A percentile compares a stretch with the other conserved stretches of the same genome.
Evolutionary conservation across 2,329 filamentous ascomycete species (phyloP).

Genomic region (Colletotrichum salicis): DNA sequence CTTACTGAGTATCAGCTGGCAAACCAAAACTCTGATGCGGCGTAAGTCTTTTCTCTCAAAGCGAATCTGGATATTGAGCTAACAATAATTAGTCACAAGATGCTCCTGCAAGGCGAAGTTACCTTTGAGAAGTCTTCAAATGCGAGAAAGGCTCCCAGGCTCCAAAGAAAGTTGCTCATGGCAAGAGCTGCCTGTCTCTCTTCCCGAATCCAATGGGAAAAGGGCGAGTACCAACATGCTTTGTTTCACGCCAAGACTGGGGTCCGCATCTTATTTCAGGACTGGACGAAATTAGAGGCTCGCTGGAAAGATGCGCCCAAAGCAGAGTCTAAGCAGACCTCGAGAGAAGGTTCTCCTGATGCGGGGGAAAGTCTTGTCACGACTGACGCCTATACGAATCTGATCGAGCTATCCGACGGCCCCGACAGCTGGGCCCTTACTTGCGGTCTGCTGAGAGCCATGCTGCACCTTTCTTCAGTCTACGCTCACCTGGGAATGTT

Average conservation of each 20-base stretch:
- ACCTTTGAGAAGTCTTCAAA: slow-evolving; percentile 30
- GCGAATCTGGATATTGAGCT: background rate
- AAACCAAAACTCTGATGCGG: slow-evolving; percentile 73
- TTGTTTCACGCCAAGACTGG: slow-evolving; percentile 67
- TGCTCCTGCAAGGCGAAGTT: slow-evolving; percentile 25
- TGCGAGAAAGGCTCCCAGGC: slow-evolving; percentile 30
- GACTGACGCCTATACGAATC: slow-evolving; percentile 34
- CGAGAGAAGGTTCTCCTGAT: slow-evolving; percentile 14
- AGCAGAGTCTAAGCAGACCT: slow-evolving; percentile 16
- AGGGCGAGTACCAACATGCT: slow-evolving; percentile 68
- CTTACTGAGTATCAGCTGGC: slow-evolving; percentile 80
- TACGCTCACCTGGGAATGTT: slow-evolving; percentile 89
- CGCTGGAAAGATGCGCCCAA: slow-evolving; percentile 40
- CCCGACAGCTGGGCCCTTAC: slow-evolving; percentile 85
- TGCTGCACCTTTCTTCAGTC: slow-evolving; percentile 79
- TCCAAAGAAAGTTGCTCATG: slow-evolving; percentile 59
- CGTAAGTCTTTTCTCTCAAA: slow-evolving; percentile 47
- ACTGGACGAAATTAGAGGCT: slow-evolving; percentile 64
- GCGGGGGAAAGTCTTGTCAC: slow-evolving; percentile 14
- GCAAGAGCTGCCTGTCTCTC: slow-evolving; percentile 72
- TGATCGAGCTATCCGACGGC: slow-evolving; percentile 55
- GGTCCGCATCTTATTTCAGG: slow-evolving; percentile 65
- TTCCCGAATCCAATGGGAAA: slow-evolving; percentile 73
- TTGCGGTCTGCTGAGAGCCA: slow-evolving; percentile 75
- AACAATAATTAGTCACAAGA: slow-evolving; percentile 25